Evolutionary conservation across 192 early-diverging fungal genomes (phyloP), one percentile per base, ranked within the genome.

Genomic region (Diversispora eburnea): DNA sequence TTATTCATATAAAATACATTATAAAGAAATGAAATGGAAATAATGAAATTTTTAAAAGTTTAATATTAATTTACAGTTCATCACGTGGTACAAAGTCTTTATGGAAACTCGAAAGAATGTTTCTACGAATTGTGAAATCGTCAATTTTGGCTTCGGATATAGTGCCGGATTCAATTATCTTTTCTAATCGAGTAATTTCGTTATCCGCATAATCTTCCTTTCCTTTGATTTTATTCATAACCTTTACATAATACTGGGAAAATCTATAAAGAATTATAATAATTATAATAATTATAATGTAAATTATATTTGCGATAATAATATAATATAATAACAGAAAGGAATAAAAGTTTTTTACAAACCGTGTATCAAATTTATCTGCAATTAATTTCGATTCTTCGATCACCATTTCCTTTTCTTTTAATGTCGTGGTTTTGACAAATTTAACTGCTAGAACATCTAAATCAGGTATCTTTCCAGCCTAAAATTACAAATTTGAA

Each of bases 231-330:
- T 97, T 97, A 80, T 94, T 88, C 90, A 98, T 93, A 71, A 94
- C 88, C 79, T 96, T 98, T 77, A 82, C 79, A 75, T 99, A 99
- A 85, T 95, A 97, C 58, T 85, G 81, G 43, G 94, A 91, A 76
- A 48, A 48, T 3, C 70, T 72, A 61, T 22, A 62, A 61, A 60
- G n/a, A 74, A 74, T 68, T 70, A 64, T 77, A 33, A 47, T 25
- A n/a, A 10, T 12, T 64, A 17, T 64, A 12, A 12, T 33, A 15
- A 51, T 4, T 51, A 51, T 60, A 10, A 20, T 33, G 0, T 15
- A 9, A 9, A 41, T 19, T 25, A 33, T 60, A 3, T 55, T 33
- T 1, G 25, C 2, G 25, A 33, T 33, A 33, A 33, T 33, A 33
- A 33, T 33, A 33, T 33, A 33, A 33, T 33, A 56, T 25, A 67